phyloP scores from a whole-genome alignment of 2,329 filamentous ascomycete species.

The Colletotrichum sidae region DNA sequence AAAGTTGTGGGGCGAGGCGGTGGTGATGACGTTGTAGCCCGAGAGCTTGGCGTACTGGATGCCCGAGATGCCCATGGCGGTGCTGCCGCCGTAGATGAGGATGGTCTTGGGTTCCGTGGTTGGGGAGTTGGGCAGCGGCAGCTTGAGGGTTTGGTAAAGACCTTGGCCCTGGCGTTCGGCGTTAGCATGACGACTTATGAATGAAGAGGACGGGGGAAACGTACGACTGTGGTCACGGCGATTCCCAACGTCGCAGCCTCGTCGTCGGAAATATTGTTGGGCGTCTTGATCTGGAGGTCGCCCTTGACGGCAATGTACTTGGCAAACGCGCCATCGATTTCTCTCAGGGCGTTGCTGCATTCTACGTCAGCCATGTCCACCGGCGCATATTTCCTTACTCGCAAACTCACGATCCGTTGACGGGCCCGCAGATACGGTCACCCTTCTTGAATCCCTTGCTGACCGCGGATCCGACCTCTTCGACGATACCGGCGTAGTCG shows the following conservation, averaged over 20 bases:
- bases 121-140: slow-evolving; percentile 59
- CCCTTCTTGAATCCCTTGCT: slow-evolving; percentile 58
- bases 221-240: slow-evolving; percentile 55
- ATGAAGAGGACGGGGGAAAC: slow-evolving; percentile 1
- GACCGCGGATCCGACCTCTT: slow-evolving; percentile 57
- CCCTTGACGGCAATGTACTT: slow-evolving; percentile 53
- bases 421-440: slow-evolving; percentile 57
- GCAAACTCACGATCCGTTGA: slow-evolving; percentile 48
- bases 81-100: slow-evolving; percentile 59
- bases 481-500: slow-evolving; percentile 61
- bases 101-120: slow-evolving; percentile 49
- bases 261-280: slow-evolving; percentile 56
- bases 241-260: slow-evolving; percentile 60
- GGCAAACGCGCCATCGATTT: slow-evolving; percentile 55
- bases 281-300: slow-evolving; percentile 56
- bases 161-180: slow-evolving; percentile 53
- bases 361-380: not conserved
- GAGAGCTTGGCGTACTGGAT: slow-evolving; percentile 53
- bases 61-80: slow-evolving; percentile 64
- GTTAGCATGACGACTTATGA: not conserved
- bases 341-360: slow-evolving; percentile 39
- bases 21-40: slow-evolving; percentile 46
- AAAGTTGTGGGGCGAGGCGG: slow-evolving; percentile 49
- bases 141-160: slow-evolving; percentile 59
- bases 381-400: not conserved